phyloP scores from a whole-genome alignment of 176 grass and related monocot genomes.

The Avena eriantha region DNA sequence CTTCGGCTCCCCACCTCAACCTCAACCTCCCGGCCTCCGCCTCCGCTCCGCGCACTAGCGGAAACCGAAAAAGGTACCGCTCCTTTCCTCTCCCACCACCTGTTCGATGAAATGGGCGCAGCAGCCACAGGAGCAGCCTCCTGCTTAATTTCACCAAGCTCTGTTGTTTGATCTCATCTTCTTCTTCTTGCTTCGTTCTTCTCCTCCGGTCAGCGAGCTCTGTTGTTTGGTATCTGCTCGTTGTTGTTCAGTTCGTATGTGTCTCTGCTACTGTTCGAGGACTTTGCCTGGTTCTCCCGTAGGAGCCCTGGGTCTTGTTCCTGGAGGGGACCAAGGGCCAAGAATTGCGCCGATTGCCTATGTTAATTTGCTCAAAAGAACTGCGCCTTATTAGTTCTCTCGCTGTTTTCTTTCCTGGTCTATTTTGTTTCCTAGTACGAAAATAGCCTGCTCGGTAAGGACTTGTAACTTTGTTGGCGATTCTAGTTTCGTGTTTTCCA shows the following conservation, averaged over 20 bases:
- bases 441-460: too few species aligned
- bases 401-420: background rate
- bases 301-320: background rate
- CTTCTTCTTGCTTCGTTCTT: background rate
- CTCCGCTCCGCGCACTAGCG: conserved; percentile 6
- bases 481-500: conserved; percentile 5
- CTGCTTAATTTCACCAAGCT: background rate
- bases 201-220: background rate
- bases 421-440: too few species aligned
- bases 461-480: background rate
- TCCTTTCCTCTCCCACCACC: conserved; percentile 13
- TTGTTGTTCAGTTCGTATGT: background rate
- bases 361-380: background rate
- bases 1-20: background rate
- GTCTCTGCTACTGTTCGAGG: background rate
- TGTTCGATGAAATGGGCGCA: conserved; percentile 35
- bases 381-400: background rate
- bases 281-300: background rate
- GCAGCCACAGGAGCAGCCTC: background rate
- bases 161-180: too few species aligned
- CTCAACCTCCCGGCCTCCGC: background rate
- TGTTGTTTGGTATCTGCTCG: background rate
- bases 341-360: background rate
- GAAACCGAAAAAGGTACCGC: conserved; percentile 31
- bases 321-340: background rate